These are phyloP conservation scores for Aspergillus brasiliensis DNA, from an alignment of 2,329 filamentous ascomycete genomes.

Conservation along the genomic window DNA sequence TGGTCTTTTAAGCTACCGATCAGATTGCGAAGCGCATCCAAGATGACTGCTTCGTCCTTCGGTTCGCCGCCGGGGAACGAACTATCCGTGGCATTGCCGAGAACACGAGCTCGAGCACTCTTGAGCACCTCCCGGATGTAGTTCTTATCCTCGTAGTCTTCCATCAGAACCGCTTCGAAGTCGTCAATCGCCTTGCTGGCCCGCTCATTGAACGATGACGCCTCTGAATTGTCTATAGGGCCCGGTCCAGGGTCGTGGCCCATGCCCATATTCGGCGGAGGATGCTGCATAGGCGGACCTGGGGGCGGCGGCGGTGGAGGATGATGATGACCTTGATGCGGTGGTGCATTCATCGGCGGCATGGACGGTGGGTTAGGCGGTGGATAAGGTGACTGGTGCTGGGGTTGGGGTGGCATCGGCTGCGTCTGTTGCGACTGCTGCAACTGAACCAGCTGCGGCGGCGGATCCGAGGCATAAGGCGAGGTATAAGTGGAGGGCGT, in stretches of 20 bases:
- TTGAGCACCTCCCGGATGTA: slow-evolving; percentile 48
- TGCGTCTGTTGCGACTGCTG: slow-evolving; percentile 34
- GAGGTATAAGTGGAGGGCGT: slow-evolving; percentile 43
- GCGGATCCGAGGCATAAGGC: slow-evolving; percentile 43
- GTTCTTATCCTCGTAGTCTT: slow-evolving; percentile 49
- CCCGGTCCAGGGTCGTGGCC: slow-evolving; percentile 23
- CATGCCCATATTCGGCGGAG: slow-evolving; percentile 18
- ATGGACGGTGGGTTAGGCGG: slow-evolving; percentile 20
- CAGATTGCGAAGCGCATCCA: slow-evolving; percentile 43
- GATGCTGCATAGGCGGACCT: slow-evolving; percentile 23
- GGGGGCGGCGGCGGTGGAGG: slow-evolving; percentile 24
- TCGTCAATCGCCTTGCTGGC: slow-evolving; percentile 49
- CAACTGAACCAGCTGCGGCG: slow-evolving; percentile 35
- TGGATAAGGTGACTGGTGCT: slow-evolving; percentile 30
- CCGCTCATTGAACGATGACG: slow-evolving; percentile 42
- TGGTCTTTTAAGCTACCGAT: slow-evolving; percentile 44
- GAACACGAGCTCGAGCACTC: slow-evolving; percentile 44
- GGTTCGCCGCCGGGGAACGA: slow-evolving; percentile 48
- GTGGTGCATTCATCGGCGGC: slow-evolving; percentile 18
- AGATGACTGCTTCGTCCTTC: slow-evolving; percentile 47
- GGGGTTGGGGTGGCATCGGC: slow-evolving; percentile 21
- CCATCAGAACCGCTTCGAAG: slow-evolving; percentile 48
- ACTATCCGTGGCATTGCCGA: slow-evolving; percentile 43
- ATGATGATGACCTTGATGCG: slow-evolving; percentile 10
- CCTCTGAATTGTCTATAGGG: slow-evolving; percentile 29